Evolutionary conservation across 495 filamentous ascomycete species (phyloP).

Genomic region (Neurospora sublineolata): DNA sequence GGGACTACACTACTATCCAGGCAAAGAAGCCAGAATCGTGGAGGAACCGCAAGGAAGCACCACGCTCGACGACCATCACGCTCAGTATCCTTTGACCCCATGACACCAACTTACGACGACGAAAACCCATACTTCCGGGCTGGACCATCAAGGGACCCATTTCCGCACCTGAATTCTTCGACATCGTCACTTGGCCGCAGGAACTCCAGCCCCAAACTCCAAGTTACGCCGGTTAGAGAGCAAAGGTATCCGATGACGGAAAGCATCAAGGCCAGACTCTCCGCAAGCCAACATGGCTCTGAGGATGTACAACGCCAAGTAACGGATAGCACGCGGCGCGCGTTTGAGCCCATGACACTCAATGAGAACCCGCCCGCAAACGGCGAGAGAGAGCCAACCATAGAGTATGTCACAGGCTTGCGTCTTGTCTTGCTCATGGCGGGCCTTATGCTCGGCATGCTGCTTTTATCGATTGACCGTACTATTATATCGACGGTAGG

Average conservation of each 20-base stretch:
- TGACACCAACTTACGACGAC: background rate
- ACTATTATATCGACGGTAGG: conserved; percentile 35
- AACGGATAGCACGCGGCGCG: background rate
- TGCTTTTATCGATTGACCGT: conserved; percentile 31
- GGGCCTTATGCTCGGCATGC: conserved; percentile 28
- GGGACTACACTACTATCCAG: background rate
- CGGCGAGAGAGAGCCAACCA: background rate
- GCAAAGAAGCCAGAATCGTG: background rate
- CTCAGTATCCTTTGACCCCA: background rate
- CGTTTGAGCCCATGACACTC: background rate
- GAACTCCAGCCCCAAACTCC: conserved; percentile 10
- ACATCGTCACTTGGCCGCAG: background rate
- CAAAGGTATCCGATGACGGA: conserved; percentile 24
- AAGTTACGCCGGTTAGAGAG: conserved; percentile 14
- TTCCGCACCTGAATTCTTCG: background rate
- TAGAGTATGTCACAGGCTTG: conserved; percentile 17
- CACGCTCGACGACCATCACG: background rate
- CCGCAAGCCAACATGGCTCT: conserved; percentile 1
- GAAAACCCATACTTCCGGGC: background rate
- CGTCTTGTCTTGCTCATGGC: conserved; percentile 19
- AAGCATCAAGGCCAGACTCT: conserved; percentile 6
- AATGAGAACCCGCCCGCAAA: background rate
- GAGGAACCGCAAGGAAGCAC: background rate
- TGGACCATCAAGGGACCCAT: background rate
- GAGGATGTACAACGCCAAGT: background rate